Percentiles rank a stretch among this genome's conserved stretches.
Conservation (phyloP, 2,329 filamentous ascomycete species). For the Aspergillus candidus region DNA sequence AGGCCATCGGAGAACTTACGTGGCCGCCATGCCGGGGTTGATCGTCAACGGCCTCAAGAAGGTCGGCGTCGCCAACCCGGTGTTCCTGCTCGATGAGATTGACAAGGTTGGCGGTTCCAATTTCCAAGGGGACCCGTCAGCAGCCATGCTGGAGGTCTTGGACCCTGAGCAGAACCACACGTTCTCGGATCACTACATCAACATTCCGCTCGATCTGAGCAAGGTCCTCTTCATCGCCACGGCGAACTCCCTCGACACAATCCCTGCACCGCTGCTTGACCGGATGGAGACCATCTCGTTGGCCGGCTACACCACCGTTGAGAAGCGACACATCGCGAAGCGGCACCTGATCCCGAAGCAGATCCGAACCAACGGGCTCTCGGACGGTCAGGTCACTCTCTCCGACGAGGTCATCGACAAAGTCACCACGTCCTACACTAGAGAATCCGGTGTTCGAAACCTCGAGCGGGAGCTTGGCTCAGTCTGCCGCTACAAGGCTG, state of each 20-base stretch:
- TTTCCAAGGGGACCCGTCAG: constrained; percentile 90
- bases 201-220: constrained; percentile 89
- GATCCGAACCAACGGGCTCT: constrained; percentile 80
- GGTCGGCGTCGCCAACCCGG: constrained; percentile 89
- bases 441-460: constrained; percentile 92
- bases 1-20: constrained; percentile 90
- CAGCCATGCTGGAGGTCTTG: constrained; percentile 95
- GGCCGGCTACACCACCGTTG: constrained; percentile 90
- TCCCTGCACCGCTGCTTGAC: constrained; percentile 86
- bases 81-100: constrained; percentile 94
- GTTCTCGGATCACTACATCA: constrained; percentile 94
- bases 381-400: constrained; percentile 66
- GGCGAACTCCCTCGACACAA: constrained; percentile 89
- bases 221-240: constrained; percentile 98
- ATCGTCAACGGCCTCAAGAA: constrained; percentile 93
- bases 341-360: constrained; percentile 96
- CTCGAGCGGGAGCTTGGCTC: constrained; percentile 92
- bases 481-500: constrained; percentile 90
- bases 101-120: constrained; percentile 91
- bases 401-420: constrained; percentile 83
- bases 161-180: constrained; percentile 95
- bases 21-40: constrained; percentile 96
- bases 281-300: constrained; percentile 95
- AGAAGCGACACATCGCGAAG: constrained; percentile 91
- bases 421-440: constrained; percentile 93